Conservation (phyloP, 805 yeast genomes). For the Wickerhamomyces canadensis region DNA sequence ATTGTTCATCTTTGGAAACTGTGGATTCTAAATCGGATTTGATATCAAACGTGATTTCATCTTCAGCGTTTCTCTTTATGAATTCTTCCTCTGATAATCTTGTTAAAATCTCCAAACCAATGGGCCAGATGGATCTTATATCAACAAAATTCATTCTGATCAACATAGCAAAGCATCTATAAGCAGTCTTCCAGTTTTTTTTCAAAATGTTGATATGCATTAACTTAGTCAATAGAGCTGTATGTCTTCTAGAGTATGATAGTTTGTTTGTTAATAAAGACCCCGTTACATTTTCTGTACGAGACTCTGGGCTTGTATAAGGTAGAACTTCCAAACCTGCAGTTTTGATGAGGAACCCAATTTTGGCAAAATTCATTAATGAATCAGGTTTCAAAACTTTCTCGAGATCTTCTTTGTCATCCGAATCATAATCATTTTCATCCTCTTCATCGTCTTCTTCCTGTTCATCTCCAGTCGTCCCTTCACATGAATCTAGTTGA, state of each 20-base stretch:
- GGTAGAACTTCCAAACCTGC: conserved; percentile 15
- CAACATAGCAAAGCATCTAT: conserved; percentile 44
- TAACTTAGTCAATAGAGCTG: conserved; percentile 5
- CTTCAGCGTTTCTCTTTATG: conserved; percentile 5
- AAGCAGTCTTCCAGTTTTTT: conserved; percentile 51
- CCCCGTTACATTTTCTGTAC: too few relatives aligned
- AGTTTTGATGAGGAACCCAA: neutral
- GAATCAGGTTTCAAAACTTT: too few relatives aligned
- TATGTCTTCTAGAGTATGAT: conserved; percentile 9
- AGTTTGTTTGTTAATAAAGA: neutral
- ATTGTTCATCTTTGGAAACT: conserved; percentile 19
- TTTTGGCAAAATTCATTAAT: neutral
- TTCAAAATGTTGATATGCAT: conserved; percentile 44
- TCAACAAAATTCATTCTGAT: conserved; percentile 46
- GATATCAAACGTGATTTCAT: too few relatives aligned
- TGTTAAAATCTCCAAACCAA: conserved; percentile 51
- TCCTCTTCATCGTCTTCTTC: conserved; percentile 3
- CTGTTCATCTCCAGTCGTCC: too few relatives aligned
- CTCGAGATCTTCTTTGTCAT: neutral
- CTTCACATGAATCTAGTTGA: too few relatives aligned
- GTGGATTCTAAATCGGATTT: conserved; percentile 1
- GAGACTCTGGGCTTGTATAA: neutral
- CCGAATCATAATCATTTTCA: conserved; percentile 2
- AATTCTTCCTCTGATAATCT: conserved; percentile 14
- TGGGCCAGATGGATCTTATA: conserved; percentile 54